These are phyloP conservation scores for Alternaria sp. DNA, from an alignment of 2,329 filamentous ascomycete species.

Conservation along the genomic window DNA sequence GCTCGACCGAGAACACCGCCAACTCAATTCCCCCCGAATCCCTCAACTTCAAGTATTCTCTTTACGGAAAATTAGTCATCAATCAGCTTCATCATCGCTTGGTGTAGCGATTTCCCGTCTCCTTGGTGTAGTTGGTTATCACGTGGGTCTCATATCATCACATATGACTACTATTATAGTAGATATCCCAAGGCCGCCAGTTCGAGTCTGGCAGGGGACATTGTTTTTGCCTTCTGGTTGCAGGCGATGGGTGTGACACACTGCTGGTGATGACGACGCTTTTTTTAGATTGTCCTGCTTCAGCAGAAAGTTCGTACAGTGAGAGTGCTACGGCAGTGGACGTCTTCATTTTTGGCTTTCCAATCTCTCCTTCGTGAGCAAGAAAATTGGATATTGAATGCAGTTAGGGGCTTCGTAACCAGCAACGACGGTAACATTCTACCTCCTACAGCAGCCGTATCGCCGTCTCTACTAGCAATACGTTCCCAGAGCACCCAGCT, in stretches of 20 bases:
- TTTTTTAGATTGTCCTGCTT: not conserved
- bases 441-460: not conserved
- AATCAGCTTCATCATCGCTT: not conserved
- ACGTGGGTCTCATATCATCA: conserved; percentile 19
- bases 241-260: accelerated
- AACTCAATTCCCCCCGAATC: not conserved
- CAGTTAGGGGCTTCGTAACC: too few species aligned
- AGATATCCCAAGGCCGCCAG: conserved; percentile 20
- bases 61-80: not conserved
- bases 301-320: not conserved
- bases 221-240: not conserved
- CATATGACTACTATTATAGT: conserved; percentile 5
- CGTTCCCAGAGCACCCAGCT: not conserved
- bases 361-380: not conserved
- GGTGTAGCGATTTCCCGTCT: conserved; percentile 8
- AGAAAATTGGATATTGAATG: not conserved
- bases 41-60: not conserved
- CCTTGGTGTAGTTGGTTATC: conserved; percentile 21
- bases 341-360: not conserved
- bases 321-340: not conserved
- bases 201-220: conserved; percentile 19
- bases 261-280: not conserved
- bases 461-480: not conserved
- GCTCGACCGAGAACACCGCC: not conserved
- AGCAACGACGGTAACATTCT: not conserved